Base-by-base conservation (phyloP, 139 green algal species). In the Pleodorina starrii region DNA sequence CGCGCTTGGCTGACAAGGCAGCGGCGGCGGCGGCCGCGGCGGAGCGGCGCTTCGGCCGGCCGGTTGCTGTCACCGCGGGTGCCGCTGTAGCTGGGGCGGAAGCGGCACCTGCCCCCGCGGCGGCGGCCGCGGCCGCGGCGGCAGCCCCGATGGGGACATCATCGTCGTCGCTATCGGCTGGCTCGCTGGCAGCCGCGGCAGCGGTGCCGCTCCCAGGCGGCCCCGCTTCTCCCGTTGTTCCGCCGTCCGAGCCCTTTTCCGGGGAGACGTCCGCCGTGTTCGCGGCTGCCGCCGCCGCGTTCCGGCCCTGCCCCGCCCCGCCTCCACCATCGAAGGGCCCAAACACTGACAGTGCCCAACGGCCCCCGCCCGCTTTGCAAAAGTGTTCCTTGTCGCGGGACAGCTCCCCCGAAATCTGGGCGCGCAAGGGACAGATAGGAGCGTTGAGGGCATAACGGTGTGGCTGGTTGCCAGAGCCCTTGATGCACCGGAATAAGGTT, bases 371-470 rank as follows among this genome's bases (percentile, higher is more conserved):
- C 14, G 81, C 81, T 77, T 87, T 87, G 14, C 81, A 87, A 38
- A 87, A 87, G 60, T 77, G 60, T 29, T 87, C 81, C 81, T 87
- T 87, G 43, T 87, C 81, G 3, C 81, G 60, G 16, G 60, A 87
- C 0, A 87, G 43, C 81, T 87, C 81, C 17, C 81, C 81, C 2
- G 81, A 87, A 1, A 87, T 77, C 81, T 87, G 29, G n/a, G n/a
- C n/a, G n/a, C n/a, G n/a, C n/a, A n/a, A n/a, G n/a, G n/a, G n/a
- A n/a, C n/a, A n/a, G n/a, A n/a, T n/a, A n/a, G n/a, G n/a, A n/a
- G n/a, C n/a, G n/a, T n/a, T n/a, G n/a, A n/a, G n/a, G n/a, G n/a
- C n/a, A n/a, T n/a, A n/a, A n/a, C n/a, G n/a, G n/a, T n/a, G n/a
- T n/a, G n/a, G n/a, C n/a, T n/a, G n/a, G n/a, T n/a, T n/a, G n/a